A percentile compares a stretch with the other conserved stretches of the same genome.
phyloP scores from a whole-genome alignment of 257 asterid species.

The Gentiana straminea region DNA sequence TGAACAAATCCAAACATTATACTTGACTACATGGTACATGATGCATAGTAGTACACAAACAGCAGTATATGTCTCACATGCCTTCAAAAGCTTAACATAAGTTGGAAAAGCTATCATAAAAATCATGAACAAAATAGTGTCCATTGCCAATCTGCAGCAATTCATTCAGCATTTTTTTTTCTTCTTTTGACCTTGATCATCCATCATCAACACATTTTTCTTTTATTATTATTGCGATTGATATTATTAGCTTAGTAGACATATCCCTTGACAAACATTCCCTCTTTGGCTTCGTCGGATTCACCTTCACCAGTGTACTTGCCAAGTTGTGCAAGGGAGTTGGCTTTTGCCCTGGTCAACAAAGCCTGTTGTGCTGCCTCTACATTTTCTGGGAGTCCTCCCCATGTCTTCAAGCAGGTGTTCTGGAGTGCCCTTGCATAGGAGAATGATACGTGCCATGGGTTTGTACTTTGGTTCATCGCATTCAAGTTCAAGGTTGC shows the following conservation, averaged over 20 bases:
- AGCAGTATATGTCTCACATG: slow-evolving; percentile 9
- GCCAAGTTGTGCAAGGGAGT: slow-evolving; percentile 77
- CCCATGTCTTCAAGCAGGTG: slow-evolving; percentile 78
- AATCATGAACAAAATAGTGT: slow-evolving; percentile 18
- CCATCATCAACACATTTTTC: no score
- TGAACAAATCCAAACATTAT: neutral
- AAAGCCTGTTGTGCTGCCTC: slow-evolving; percentile 54
- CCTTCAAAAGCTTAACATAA: slow-evolving; percentile 11
- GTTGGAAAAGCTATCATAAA: slow-evolving; percentile 18
- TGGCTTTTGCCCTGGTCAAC: slow-evolving; percentile 57
- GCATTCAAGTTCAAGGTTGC: slow-evolving; percentile 73
- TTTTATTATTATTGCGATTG: no score
- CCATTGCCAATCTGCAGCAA: slow-evolving; percentile 4
- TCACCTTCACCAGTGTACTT: slow-evolving; percentile 69
- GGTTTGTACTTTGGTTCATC: slow-evolving; percentile 76
- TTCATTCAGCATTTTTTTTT: neutral
- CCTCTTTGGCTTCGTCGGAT: slow-evolving; percentile 70
- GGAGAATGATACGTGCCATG: slow-evolving; percentile 75
- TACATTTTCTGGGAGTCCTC: slow-evolving; percentile 55
- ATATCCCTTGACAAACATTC: slow-evolving; percentile 67
- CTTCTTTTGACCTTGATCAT: no score
- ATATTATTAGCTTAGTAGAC: slow-evolving; percentile 28
- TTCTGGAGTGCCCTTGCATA: slow-evolving; percentile 73
- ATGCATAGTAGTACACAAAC: slow-evolving; percentile 6
- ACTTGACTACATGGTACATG: neutral